Evolutionary conservation across 2,329 filamentous ascomycete species (phyloP).

Genomic region (Mycogone perniciosa): DNA sequence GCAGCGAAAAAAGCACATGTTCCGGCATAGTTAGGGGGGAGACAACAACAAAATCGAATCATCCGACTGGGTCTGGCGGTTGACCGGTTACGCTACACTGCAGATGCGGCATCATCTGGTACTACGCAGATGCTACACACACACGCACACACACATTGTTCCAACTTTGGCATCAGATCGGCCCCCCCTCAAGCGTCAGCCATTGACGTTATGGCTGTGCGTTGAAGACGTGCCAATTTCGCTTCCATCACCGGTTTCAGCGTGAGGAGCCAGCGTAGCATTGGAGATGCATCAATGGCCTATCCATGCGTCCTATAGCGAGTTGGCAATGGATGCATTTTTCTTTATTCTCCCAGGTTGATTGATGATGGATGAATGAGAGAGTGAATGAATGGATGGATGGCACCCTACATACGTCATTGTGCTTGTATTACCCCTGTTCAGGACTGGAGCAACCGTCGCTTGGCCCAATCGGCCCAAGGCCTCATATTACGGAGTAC

Average conservation of each 20-base stretch:
- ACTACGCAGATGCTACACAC: background rate
- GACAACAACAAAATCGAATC: no score
- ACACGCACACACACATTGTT: no score
- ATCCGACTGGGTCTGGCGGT: no score
- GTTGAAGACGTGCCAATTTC: background rate
- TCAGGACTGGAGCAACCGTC: background rate
- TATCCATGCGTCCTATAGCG: background rate
- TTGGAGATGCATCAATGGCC: background rate
- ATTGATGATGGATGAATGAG: background rate
- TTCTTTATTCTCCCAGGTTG: background rate
- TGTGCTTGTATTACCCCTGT: background rate
- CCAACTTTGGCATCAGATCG: no score
- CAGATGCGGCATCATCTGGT: no score
- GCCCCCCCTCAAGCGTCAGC: background rate
- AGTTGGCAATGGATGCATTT: no score
- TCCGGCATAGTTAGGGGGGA: no score
- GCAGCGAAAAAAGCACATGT: no score
- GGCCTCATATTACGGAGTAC: no score
- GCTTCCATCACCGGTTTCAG: background rate
- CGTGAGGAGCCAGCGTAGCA: background rate
- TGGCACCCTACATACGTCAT: constrained; percentile 8
- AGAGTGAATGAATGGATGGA: background rate
- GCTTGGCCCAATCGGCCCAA: background rate
- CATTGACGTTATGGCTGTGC: constrained; percentile 9
- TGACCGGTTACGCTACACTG: no score